phyloP scores from a whole-genome alignment of 805 yeast genomes.

The Barnettozyma botsteinii region DNA sequence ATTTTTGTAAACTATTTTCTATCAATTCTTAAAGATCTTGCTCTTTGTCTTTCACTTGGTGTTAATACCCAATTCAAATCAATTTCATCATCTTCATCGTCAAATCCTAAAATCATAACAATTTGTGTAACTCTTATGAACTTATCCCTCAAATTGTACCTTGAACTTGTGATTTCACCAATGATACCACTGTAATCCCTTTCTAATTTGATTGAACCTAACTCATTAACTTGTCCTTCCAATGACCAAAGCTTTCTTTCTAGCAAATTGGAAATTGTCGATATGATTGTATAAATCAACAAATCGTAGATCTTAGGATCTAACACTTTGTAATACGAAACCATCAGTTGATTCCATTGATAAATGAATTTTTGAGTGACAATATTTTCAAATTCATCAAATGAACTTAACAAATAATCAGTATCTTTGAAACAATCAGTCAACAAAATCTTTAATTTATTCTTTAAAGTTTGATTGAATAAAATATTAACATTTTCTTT shows the following conservation, averaged over 20 bases:
- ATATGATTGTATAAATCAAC: constrained; percentile 45
- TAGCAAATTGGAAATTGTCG: constrained; percentile 47
- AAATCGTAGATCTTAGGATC: constrained; percentile 48
- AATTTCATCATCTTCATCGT: constrained; percentile 55
- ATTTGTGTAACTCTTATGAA: constrained; percentile 82
- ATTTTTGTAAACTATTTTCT: too few relatives aligned
- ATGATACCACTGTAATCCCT: constrained; percentile 73
- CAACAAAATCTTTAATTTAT: constrained; percentile 36
- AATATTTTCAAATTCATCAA: constrained; percentile 31
- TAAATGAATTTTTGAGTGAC: constrained; percentile 45
- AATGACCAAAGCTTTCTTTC: constrained; percentile 66
- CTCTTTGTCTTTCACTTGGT: constrained; percentile 64
- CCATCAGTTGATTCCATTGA: constrained; percentile 59
- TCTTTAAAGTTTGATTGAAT: constrained; percentile 42
- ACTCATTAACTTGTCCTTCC: constrained; percentile 64
- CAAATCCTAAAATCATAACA: constrained; percentile 75
- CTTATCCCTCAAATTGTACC: constrained; percentile 69
- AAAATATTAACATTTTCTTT: constrained; percentile 38
- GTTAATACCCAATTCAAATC: constrained; percentile 68
- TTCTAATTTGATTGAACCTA: constrained; percentile 80
- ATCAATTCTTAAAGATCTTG: constrained; percentile 50
- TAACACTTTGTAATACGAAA: constrained; percentile 59
- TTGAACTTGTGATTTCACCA: constrained; percentile 62
- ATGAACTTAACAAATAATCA: constrained; percentile 20
- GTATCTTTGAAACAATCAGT: constrained; percentile 35